Evolutionary conservation across 352 stramenopile species (phyloP).

Genomic region (Thalassiosira exigua): DNA sequence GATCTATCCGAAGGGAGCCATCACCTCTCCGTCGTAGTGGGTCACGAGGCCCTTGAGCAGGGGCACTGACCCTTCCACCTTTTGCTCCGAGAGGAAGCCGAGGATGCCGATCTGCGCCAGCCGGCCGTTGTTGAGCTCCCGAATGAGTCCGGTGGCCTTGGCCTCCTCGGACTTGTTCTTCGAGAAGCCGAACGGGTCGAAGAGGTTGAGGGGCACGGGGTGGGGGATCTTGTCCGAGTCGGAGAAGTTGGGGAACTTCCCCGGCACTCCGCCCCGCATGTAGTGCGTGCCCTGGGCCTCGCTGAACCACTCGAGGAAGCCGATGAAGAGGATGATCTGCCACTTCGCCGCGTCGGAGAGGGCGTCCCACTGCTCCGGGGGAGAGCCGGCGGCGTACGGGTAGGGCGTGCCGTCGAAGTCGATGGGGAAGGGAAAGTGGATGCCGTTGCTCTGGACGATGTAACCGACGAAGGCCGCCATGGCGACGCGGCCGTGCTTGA

Average conservation of each 20-base stretch:
- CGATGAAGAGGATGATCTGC: constrained; percentile 83
- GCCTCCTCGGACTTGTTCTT: constrained; percentile 65
- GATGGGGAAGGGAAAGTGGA: constrained; percentile 77
- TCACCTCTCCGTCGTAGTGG: constrained; percentile 59
- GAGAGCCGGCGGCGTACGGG: constrained; percentile 53
- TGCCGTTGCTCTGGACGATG: constrained; percentile 79
- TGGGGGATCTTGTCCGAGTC: constrained; percentile 61
- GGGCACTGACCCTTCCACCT: constrained; percentile 62
- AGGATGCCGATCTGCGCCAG: constrained; percentile 75
- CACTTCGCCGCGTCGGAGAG: constrained; percentile 76
- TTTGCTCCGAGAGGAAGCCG: constrained; percentile 61
- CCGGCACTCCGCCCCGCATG: constrained; percentile 79
- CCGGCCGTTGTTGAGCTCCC: constrained; percentile 83
- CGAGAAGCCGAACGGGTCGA: constrained; percentile 76
- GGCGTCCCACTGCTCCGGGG: constrained; percentile 80
- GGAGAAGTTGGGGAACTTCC: constrained; percentile 72
- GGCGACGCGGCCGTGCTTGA: constrained; percentile 75
- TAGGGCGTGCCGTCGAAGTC: constrained; percentile 72
- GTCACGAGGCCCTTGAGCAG: constrained; percentile 57
- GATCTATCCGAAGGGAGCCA: constrained; percentile 48
- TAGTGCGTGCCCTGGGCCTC: constrained; percentile 76
- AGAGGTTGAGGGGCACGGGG: constrained; percentile 75
- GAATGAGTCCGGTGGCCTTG: constrained; percentile 70
- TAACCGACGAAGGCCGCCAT: constrained; percentile 86
- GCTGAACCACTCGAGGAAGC: constrained; percentile 77